Evolutionary conservation across 2,329 filamentous ascomycete genomes (phyloP), one percentile per base, ranked within the genome.

Genomic region (Xylaria sp.): DNA sequence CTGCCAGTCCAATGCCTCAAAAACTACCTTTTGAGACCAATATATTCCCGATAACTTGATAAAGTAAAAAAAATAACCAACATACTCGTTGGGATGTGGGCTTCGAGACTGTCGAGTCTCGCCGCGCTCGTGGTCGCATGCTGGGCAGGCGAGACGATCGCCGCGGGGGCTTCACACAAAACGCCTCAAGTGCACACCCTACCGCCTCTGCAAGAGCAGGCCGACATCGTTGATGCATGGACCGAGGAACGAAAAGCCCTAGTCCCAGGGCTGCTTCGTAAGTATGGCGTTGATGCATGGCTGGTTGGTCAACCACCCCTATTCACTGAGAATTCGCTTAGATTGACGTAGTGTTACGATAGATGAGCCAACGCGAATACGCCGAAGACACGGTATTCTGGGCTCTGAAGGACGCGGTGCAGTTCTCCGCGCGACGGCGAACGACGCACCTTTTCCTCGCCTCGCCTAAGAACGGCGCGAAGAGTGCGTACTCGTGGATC

Each of bases 311-410:
- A n/a, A 18, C 16, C 40, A 35, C 58, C 55, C 53, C 42, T 55
- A 35, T 35, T 40, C 10, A 62, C 55, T n/a, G 21, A 13, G 10
- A 29, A 47, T n/a, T 50, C 16, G 40, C 21, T 18, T 23, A 32
- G 6, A 40, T 55, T 66, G 23, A 60, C 60, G 25, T 23, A 6
- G 21, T 32, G 27, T 32, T 18, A 5, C 8, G 21, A 16, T 50
- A 85, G 83, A 83, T 85, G 71, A 84, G 82, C 77, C 83, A 86
- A 75, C 82, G 81, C 59, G 84, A 86, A 70, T 85, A 86, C 72
- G 83, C 82, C 68, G 84, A 86, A 71, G 84, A 86, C 65, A 85
- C 84, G 0, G 80, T 83, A 27, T 86, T 85, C 75, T 86, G 84
- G 83, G 82, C 84, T 3, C 79, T 86, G 40, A 85, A 85, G 70